Percentiles rank a stretch among this genome's conserved stretches.
phyloP scores from a whole-genome alignment of 202 grass and related monocot genomes.

The Alloteropsis angusta region DNA sequence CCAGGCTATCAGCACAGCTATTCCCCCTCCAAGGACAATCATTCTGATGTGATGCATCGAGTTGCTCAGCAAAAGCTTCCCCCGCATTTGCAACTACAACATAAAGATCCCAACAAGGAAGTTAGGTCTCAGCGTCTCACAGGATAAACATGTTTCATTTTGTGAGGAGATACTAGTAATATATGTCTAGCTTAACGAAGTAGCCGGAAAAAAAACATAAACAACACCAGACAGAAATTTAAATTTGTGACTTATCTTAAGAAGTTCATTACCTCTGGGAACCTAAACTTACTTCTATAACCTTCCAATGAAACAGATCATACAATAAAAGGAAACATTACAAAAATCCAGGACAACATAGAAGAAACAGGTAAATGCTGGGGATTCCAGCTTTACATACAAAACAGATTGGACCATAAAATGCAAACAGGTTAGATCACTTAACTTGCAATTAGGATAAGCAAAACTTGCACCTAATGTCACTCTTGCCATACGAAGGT shows the following conservation, averaged over 20 bases:
- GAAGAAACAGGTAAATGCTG: background rate
- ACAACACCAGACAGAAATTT: background rate
- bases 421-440: background rate
- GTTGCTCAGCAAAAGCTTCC: constrained; percentile 70
- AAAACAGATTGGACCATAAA: background rate
- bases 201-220: background rate
- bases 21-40: constrained; percentile 92
- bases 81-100: constrained; percentile 58
- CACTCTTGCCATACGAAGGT: background rate
- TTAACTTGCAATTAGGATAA: background rate
- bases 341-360: background rate
- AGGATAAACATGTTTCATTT: background rate
- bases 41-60: constrained; percentile 57
- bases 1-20: constrained; percentile 80
- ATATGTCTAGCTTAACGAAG: constrained; percentile 9
- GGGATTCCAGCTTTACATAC: background rate
- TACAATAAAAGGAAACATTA: too few relatives aligned
- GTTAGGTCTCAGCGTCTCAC: constrained; percentile 20
- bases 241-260: background rate
- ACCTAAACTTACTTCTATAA: constrained; percentile 7
- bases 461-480: background rate
- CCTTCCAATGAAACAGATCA: background rate
- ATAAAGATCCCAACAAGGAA: constrained; percentile 7
- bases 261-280: constrained; percentile 9
- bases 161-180: background rate